Base-by-base conservation (phyloP, 768 basidiomycete genomes). In the Lentinula sp. region DNA sequence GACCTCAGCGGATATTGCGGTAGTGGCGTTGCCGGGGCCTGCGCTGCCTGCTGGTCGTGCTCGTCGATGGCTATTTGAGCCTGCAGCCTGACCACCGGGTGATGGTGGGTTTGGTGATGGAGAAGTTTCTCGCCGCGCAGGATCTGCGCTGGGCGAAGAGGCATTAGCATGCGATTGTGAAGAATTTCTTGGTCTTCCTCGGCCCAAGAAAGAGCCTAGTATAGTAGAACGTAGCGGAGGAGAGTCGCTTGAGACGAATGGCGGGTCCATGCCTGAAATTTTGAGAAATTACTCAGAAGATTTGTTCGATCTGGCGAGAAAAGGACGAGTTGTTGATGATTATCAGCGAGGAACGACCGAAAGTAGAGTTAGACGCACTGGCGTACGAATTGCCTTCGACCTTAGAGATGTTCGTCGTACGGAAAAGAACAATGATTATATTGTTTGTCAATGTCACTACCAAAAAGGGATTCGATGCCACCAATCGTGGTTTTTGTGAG, bases 21-120 rank as follows among this genome's bases (percentile, higher is more conserved):
- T 39, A 39, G 37, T 48, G 16, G 56, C 16, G 56, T 43, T 16
- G 15, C 28, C 63, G 51, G 74, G 75, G 57, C 83, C 74, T 50
- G 81, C 79, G 37, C 85, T 84, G 13, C 83, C 85, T 31, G 87
- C 88, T 61, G 88, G 82, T 65, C 88, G 74, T 60, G 87, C 77
- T 59, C 88, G 75, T 39, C 90, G 80, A 78, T 89, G 89, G 66
- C 82, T 78, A 5, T 83, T 77, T 45, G 88, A 74, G n/a, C 76
- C 78, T 40, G 81, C 72, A 34, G 79, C 67, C 64, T 66, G 71
- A 37, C 64, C 65, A 66, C 57, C 18, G 73, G 78, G 76, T 0
- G 76, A 73, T 23, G 71, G 70, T 28, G 71, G 73, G 28, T 77
- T 73, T 1, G 77, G 74, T 0, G 80, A 79, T 0, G 83, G 81